Percentiles rank a stretch among this genome's conserved stretches.
phyloP scores from a whole-genome alignment of 1,139 yeast species.

The Pichia cactophila region DNA sequence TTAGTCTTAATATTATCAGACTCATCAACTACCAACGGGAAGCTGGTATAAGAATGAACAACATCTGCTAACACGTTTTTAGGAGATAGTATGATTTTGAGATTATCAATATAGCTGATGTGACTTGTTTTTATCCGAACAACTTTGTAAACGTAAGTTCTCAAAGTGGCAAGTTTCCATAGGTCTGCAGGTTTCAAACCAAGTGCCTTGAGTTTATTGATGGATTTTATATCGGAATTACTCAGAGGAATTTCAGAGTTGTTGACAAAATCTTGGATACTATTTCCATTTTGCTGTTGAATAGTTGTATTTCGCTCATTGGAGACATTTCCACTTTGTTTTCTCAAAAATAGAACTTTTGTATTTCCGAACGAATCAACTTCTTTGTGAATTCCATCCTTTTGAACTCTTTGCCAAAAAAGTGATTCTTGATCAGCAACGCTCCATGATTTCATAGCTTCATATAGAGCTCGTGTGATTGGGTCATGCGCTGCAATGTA shows the following conservation, averaged over 20 bases:
- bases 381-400: slow-evolving; percentile 18
- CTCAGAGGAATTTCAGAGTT: slow-evolving; percentile 38
- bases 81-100: slow-evolving; percentile 41
- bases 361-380: slow-evolving; percentile 39
- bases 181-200: slow-evolving; percentile 67
- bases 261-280: slow-evolving; percentile 31
- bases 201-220: slow-evolving; percentile 55
- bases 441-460: slow-evolving; percentile 67
- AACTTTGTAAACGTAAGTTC: slow-evolving; percentile 61
- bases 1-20: not conserved
- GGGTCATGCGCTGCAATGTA: slow-evolving; percentile 62
- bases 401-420: slow-evolving; percentile 62
- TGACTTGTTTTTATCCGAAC: slow-evolving; percentile 30
- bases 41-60: slow-evolving; percentile 38
- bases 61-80: slow-evolving; percentile 64
- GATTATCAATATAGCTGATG: slow-evolving; percentile 9
- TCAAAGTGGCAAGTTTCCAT: slow-evolving; percentile 72
- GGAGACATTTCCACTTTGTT: slow-evolving; percentile 13
- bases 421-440: slow-evolving; percentile 54
- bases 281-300: slow-evolving; percentile 27
- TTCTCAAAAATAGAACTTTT: slow-evolving; percentile 33
- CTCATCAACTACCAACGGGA: not conserved
- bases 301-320: slow-evolving; percentile 18
- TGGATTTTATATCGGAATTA: slow-evolving; percentile 70
- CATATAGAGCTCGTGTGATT: slow-evolving; percentile 58